Percentiles rank a stretch among this genome's conserved stretches.
phyloP scores from a whole-genome alignment of 1,284 basidiomycete species.

The Boletus sp. region DNA sequence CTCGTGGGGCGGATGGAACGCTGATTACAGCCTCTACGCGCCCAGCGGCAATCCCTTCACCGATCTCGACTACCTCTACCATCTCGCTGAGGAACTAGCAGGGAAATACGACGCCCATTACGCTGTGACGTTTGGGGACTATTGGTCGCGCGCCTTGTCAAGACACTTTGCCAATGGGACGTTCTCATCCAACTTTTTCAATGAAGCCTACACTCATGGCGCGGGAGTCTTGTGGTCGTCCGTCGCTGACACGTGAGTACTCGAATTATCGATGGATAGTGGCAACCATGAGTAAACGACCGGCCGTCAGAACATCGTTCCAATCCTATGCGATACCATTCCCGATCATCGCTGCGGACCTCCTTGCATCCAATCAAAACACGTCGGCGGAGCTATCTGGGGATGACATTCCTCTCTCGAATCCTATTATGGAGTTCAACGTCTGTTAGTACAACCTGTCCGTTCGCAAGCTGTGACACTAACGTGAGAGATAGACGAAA shows the following conservation, averaged over 20 bases:
- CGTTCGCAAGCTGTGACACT: conserved; percentile 6
- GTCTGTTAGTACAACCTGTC: conserved; percentile 41
- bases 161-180: conserved; percentile 49
- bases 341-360: conserved; percentile 42
- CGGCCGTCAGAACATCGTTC: conserved; percentile 37
- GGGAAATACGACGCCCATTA: conserved; percentile 40
- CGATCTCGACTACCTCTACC: conserved; percentile 28
- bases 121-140: conserved; percentile 41
- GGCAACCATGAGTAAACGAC: not conserved
- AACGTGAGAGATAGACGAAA: conserved; percentile 39
- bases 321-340: conserved; percentile 40
- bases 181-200: conserved; percentile 36
- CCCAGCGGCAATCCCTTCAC: conserved; percentile 25
- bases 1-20: conserved; percentile 43
- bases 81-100: conserved; percentile 35
- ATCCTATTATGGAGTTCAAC: conserved; percentile 50
- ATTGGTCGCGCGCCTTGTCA: conserved; percentile 40
- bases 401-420: conserved; percentile 40
- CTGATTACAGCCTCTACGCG: conserved; percentile 28
- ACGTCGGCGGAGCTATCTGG: conserved; percentile 26
- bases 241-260: conserved; percentile 37
- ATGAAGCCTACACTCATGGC: conserved; percentile 39
- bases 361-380: conserved; percentile 33
- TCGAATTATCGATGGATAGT: not conserved
- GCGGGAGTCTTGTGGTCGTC: conserved; percentile 42